These are phyloP conservation scores for Dictyostelium capitatum DNA, from an alignment of 78 protist genomes.

Conservation along the genomic window DNA sequence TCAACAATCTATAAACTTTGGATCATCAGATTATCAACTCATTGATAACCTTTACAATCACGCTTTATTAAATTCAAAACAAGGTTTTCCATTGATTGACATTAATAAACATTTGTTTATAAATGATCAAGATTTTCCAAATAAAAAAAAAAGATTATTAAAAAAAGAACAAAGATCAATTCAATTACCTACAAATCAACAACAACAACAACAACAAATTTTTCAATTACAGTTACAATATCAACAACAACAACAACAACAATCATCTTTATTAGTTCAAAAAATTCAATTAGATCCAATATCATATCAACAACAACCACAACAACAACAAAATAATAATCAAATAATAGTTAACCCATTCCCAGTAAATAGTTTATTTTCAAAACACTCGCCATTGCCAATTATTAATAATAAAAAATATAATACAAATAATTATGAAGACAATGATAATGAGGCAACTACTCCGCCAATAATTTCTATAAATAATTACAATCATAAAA, in stretches of 20 bases:
- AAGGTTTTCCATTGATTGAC: too few relatives aligned
- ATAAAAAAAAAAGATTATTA: not conserved
- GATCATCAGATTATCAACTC: not conserved
- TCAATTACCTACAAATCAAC: too few relatives aligned
- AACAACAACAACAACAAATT: not conserved
- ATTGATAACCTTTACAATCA: not conserved
- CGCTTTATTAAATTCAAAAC: too few relatives aligned
- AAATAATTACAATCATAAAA: not conserved
- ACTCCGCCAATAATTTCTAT: too few relatives aligned
- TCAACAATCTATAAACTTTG: not conserved
- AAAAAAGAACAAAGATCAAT: not conserved
- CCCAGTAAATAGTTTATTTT: too few relatives aligned
- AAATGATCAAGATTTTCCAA: not conserved
- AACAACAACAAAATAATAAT: too few relatives aligned
- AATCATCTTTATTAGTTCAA: too few relatives aligned
- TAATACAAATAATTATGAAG: not conserved
- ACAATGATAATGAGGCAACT: not conserved
- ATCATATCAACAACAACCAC: too few relatives aligned
- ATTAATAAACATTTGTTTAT: not conserved
- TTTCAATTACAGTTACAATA: not conserved
- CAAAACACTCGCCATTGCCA: too few relatives aligned
- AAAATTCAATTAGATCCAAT: too few relatives aligned
- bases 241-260: not conserved
- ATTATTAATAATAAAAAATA: not conserved
- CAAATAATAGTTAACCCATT: too few relatives aligned